phyloP scores from a whole-genome alignment of 2,329 filamentous ascomycete genomes.

The Ciborinia camelliae region DNA sequence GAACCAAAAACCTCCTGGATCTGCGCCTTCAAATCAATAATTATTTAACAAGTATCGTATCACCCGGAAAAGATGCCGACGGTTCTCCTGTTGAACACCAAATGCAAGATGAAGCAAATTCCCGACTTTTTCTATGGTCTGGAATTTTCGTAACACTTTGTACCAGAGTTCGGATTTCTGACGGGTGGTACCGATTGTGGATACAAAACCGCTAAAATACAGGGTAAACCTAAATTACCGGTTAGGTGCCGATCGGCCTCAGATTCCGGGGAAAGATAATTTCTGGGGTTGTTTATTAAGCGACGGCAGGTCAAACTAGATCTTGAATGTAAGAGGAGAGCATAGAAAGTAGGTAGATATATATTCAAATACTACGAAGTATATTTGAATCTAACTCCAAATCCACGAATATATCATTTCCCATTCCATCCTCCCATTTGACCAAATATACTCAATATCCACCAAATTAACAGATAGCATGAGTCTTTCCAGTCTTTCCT shows the following conservation, averaged over 20 bases:
- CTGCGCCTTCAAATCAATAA: neutral
- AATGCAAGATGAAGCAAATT: conserved; percentile 10
- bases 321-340: too few species aligned
- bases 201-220: neutral
- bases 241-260: too few species aligned
- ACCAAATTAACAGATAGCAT: conserved; percentile 67
- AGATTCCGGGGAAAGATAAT: too few species aligned
- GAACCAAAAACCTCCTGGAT: neutral
- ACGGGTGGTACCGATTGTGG: too few species aligned
- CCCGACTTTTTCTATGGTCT: neutral
- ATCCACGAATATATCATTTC: neutral
- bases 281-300: too few species aligned
- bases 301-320: too few species aligned
- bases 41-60: too few species aligned
- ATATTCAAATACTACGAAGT: neutral
- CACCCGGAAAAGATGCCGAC: neutral
- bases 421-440: too few species aligned
- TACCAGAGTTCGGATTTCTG: too few species aligned
- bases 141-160: neutral
- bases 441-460: neutral
- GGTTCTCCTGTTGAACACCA: neutral
- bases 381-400: too few species aligned
- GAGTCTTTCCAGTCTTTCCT: conserved; percentile 87
- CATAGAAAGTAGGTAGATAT: too few species aligned
- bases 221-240: too few species aligned